Evolutionary conservation across 78 protist species (phyloP).

Genomic region (Dictyostelium intermedium): DNA sequence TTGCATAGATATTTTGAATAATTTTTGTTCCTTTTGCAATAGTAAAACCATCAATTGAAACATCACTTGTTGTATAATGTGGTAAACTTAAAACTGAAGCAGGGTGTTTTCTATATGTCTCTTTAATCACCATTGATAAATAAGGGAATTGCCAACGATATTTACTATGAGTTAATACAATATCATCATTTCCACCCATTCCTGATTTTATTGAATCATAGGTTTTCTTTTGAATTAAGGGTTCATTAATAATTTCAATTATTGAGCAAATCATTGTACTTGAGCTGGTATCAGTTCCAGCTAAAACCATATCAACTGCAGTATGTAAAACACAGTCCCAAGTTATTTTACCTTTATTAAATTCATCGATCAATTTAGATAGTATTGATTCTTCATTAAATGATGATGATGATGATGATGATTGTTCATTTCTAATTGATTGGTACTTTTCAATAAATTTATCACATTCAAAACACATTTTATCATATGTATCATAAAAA

Average conservation of each 20-base stretch:
- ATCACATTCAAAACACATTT: no score
- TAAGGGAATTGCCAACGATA: background rate
- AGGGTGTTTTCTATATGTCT: conserved; percentile 5
- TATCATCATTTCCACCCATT: background rate
- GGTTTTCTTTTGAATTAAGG: background rate
- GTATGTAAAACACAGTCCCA: background rate
- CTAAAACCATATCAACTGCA: background rate
- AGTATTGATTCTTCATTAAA: no score
- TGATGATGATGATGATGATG: no score
- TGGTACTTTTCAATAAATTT: no score
- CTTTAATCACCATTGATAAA: background rate
- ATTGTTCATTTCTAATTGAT: no score
- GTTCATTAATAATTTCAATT: background rate
- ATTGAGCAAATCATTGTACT: background rate
- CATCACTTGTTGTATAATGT: background rate
- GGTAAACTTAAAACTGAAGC: conserved; percentile 11
- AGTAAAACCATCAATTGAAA: background rate
- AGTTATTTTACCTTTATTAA: background rate
- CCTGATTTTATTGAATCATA: background rate
- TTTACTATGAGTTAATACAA: background rate
- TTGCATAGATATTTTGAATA: background rate
- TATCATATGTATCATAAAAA: no score
- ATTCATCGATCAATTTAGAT: no score
- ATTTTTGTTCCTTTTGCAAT: conserved; percentile 7
- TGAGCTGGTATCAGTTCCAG: background rate